These are phyloP conservation scores for Gossypium gossypioides DNA, from an alignment of 441 rosid genomes.

Conservation along the genomic window DNA sequence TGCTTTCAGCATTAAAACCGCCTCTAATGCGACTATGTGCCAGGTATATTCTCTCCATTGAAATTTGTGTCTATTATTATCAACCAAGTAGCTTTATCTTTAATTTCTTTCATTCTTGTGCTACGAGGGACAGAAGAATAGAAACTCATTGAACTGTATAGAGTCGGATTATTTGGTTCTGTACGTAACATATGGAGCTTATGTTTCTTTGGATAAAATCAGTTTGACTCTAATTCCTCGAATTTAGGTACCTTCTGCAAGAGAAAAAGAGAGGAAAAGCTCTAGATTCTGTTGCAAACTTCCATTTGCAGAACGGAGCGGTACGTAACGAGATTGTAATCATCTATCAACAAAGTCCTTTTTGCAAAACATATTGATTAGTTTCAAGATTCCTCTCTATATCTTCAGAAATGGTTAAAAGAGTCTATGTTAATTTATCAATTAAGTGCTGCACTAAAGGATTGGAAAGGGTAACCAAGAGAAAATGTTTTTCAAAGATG, in stretches of 20 bases:
- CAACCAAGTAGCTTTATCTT: not conserved
- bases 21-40: conserved; percentile 74
- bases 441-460: too few relatives aligned
- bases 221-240: not conserved
- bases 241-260: conserved; percentile 63
- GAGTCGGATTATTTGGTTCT: not conserved
- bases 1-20: conserved; percentile 47
- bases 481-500: not conserved
- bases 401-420: too few relatives aligned
- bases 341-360: not conserved
- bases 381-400: not conserved
- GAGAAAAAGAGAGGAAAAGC: conserved; percentile 97
- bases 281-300: conserved; percentile 90
- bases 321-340: conserved; percentile 30
- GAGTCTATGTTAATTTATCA: too few relatives aligned
- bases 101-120: not conserved
- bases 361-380: not conserved
- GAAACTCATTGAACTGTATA: not conserved
- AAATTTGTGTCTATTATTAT: not conserved
- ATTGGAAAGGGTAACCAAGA: not conserved
- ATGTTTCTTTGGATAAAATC: not conserved
- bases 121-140: not conserved
- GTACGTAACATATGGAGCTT: not conserved
- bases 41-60: conserved; percentile 34
- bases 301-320: conserved; percentile 98